Base-by-base conservation (phyloP, 1,139 yeast genomes). In the Trichomonascaceae sp. region DNA sequence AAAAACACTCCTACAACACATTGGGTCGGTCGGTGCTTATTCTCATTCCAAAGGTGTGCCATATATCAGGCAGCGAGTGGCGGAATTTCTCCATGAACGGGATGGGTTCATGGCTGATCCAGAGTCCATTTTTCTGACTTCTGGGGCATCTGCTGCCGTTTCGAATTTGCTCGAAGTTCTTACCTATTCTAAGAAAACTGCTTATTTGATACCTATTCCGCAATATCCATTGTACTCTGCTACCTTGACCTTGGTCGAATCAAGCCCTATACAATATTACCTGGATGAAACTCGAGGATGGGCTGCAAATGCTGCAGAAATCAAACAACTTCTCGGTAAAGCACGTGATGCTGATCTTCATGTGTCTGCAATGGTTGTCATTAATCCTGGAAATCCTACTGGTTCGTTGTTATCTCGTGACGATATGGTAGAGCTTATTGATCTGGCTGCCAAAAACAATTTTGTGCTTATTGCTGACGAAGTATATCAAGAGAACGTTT, bases 331-430 rank as follows among this genome's bases (percentile, higher is more conserved):
- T 53, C 80, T 88, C 52, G 64, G 69, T 22, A 77, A 80, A 32
- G 77, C 88, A 48, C 66, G 74, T 7, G 70, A 70, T 3, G 74
- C 81, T 48, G 87, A 87, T 7, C 71, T 87, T 24, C 77, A 75
- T 30, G 83, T 95, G 59, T 83, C 88, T 65, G 86, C 95, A 54
- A 75, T 93, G 59, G 98, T 93, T 5, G 89, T 93, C 24, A 93
- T 93, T 66, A 95, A 93, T 73, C 99, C 99, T 3, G 98, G 99
- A 55, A 95, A 93, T 72, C 99, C 99, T 57, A 93, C 99, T 0
- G 99, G 99, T 43, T 81, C 96, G 3, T 82, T 90, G 52, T 77
- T 93, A 56, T 70, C 80, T 3, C 77, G 76, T 53, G 79, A 79
- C 9, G 84, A 85, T 61, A 89, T 93, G 63, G 80, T 76, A 46